Evolutionary conservation across 2,329 filamentous ascomycete species (phyloP), one percentile per base, ranked within the genome.

Genomic region (Albophoma yamanashiensis): DNA sequence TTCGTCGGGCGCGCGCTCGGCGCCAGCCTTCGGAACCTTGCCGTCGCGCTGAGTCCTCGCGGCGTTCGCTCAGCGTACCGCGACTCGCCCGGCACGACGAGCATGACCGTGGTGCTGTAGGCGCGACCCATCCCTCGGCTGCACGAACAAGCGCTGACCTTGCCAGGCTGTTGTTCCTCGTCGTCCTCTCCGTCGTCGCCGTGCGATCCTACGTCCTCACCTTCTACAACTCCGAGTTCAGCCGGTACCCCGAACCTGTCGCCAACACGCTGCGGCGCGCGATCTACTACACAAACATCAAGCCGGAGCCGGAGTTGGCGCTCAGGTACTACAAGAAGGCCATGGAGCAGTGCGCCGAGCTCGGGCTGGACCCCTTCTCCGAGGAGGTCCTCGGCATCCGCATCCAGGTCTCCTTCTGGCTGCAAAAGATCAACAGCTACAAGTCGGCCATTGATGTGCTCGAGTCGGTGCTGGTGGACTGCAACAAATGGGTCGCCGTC

Each of bases 311-410:
- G 3, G 82, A 88, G 61, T 81, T 89, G 59, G 92, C 93, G 0
- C 79, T 95, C 61, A 89, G 91, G 66, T 91, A 91, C 72, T 97
- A 96, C 72, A 87, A 87, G 67, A 82, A 89, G 64, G 92, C 92
- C 3, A 78, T 97, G 60, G 79, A 86, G 63, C 81, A 88, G 58
- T 91, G 91, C 60, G 78, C 86, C 57, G 86, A 91, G 68, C 70
- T 89, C 57, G 85, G 86, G 0, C 84, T 99, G 77, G 91, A 97
- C 69, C 91, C 90, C 0, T 95, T 92, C 71, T 92, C 89, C 4
- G 89, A 97, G 67, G 92, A 97, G 71, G 87, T 97, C 40, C 81
- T 97, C 66, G 94, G 94, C 11, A 86, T 97, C 58, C 91, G 92
- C 69, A 87, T 97, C 57, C 86, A 92, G 70, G 80, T 96, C 11